These are phyloP conservation scores for Viridothelium virens DNA, from an alignment of 495 filamentous ascomycete species.

Conservation along the genomic window DNA sequence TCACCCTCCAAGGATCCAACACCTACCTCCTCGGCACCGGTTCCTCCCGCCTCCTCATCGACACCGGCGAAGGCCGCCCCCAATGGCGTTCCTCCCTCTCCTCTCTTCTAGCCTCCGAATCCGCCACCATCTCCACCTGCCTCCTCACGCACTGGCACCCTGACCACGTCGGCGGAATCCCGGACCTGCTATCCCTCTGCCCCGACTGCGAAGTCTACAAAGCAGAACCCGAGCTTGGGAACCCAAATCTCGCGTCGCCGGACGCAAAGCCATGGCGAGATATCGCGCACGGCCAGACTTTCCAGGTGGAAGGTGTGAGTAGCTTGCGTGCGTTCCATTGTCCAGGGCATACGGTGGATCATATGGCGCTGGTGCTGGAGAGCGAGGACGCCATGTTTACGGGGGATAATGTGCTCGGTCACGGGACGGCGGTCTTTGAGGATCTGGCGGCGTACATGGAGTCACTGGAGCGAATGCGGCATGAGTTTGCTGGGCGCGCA, in stretches of 20 bases:
- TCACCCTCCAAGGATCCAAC: slow-evolving; percentile 40
- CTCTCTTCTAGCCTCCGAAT: slow-evolving; percentile 54
- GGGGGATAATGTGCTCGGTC: slow-evolving; percentile 88
- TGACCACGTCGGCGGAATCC: slow-evolving; percentile 73
- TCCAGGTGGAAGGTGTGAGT: slow-evolving; percentile 60
- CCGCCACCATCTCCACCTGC: slow-evolving; percentile 52
- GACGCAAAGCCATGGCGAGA: slow-evolving; percentile 31
- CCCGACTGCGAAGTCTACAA: slow-evolving; percentile 52
- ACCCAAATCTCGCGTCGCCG: slow-evolving; percentile 32
- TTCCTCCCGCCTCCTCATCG: slow-evolving; percentile 32
- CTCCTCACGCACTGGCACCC: slow-evolving; percentile 87
- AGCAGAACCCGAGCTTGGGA: slow-evolving; percentile 15
- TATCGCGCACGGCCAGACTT: slow-evolving; percentile 59
- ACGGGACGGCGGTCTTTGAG: slow-evolving; percentile 90
- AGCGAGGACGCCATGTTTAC: slow-evolving; percentile 87
- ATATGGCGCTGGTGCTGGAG: slow-evolving; percentile 54
- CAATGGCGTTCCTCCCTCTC: slow-evolving; percentile 52
- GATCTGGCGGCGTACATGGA: slow-evolving; percentile 64
- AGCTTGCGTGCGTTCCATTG: slow-evolving; percentile 66
- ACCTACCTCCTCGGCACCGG: slow-evolving; percentile 38
- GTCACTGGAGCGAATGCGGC: slow-evolving; percentile 65
- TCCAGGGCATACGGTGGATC: slow-evolving; percentile 82
- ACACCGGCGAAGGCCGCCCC: slow-evolving; percentile 38
- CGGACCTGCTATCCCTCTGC: slow-evolving; percentile 54
- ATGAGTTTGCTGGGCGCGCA: slow-evolving; percentile 55